phyloP scores from a whole-genome alignment of 805 yeast species.

The Torulaspora quercuum region DNA sequence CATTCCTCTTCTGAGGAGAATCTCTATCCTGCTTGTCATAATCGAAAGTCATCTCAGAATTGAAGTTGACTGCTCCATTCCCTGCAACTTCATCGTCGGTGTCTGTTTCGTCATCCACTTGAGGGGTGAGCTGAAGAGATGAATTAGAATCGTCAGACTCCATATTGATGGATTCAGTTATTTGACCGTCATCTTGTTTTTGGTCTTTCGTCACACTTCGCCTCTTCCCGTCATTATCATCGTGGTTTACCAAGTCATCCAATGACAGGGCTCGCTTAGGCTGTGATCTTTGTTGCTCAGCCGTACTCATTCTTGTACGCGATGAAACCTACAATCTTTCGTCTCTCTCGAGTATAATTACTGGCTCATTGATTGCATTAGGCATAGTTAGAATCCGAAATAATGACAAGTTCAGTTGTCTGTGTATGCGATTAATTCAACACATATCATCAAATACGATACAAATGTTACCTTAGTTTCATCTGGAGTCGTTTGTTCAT shows the following conservation, averaged over 20 bases:
- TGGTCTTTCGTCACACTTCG: slow-evolving; percentile 15
- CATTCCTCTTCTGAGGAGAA: slow-evolving; percentile 9
- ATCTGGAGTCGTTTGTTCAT: too few relatives aligned
- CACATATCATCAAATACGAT: too few relatives aligned
- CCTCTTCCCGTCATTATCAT: slow-evolving; percentile 27
- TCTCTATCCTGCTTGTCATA: slow-evolving; percentile 33
- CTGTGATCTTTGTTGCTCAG: slow-evolving; percentile 14
- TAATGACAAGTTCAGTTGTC: too few relatives aligned
- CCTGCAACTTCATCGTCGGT: slow-evolving; percentile 34
- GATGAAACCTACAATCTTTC: too few relatives aligned
- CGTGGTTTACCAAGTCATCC: slow-evolving; percentile 38
- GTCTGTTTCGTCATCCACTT: slow-evolving; percentile 33
- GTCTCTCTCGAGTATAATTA: too few relatives aligned
- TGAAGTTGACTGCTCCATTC: slow-evolving; percentile 29
- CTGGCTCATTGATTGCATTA: too few relatives aligned
- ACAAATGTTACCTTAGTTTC: too few relatives aligned
- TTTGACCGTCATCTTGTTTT: slow-evolving; percentile 10
- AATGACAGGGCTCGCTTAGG: slow-evolving; percentile 35
- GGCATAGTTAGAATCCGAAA: too few relatives aligned
- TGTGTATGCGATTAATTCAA: too few relatives aligned
- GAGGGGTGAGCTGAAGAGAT: slow-evolving; percentile 3
- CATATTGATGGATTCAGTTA: slow-evolving; percentile 6
- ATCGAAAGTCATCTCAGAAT: slow-evolving; percentile 34
- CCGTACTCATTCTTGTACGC: slow-evolving; percentile 6
- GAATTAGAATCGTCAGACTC: slow-evolving; percentile 8